These are phyloP conservation scores for Geotrichum restrictum DNA, from an alignment of 1,139 yeast genomes.

Conservation along the genomic window DNA sequence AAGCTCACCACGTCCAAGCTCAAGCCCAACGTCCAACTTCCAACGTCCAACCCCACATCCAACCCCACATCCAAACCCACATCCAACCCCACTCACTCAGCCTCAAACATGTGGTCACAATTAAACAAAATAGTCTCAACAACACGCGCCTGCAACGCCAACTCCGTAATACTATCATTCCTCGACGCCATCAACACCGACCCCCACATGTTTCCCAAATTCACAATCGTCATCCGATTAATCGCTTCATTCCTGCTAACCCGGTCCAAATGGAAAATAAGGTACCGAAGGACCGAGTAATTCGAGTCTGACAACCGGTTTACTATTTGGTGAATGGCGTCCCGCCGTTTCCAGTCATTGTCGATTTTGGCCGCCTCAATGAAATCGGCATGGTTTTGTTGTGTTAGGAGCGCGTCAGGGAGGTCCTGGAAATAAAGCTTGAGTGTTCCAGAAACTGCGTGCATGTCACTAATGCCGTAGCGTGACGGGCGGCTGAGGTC, in stretches of 20 bases:
- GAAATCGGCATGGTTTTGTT: slow-evolving; percentile 66
- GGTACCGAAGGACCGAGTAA: slow-evolving; percentile 80
- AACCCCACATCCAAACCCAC: neutral
- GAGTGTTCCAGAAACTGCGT: slow-evolving; percentile 67
- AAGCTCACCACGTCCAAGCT: no score
- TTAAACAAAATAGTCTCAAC: slow-evolving; percentile 68
- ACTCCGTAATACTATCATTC: slow-evolving; percentile 56
- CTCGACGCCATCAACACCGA: slow-evolving; percentile 60
- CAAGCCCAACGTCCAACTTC: no score
- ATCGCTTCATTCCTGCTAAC: slow-evolving; percentile 59
- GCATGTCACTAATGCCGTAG: slow-evolving; percentile 43
- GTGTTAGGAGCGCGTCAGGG: slow-evolving; percentile 75
- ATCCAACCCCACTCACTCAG: slow-evolving; percentile 4
- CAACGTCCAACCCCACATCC: no score
- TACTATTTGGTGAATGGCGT: slow-evolving; percentile 79
- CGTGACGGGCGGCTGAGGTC: slow-evolving; percentile 51
- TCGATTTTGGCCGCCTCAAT: slow-evolving; percentile 72
- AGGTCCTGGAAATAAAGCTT: slow-evolving; percentile 73
- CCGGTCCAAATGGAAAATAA: slow-evolving; percentile 77
- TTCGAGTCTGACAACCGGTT: slow-evolving; percentile 92
- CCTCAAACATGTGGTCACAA: slow-evolving; percentile 22
- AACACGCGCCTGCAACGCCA: slow-evolving; percentile 74
- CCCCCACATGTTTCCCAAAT: slow-evolving; percentile 89
- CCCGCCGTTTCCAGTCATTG: slow-evolving; percentile 55
- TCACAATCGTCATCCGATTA: slow-evolving; percentile 78